Conservation (phyloP, 1,284 basidiomycete genomes). For the Ceratobasidium theobromae region DNA sequence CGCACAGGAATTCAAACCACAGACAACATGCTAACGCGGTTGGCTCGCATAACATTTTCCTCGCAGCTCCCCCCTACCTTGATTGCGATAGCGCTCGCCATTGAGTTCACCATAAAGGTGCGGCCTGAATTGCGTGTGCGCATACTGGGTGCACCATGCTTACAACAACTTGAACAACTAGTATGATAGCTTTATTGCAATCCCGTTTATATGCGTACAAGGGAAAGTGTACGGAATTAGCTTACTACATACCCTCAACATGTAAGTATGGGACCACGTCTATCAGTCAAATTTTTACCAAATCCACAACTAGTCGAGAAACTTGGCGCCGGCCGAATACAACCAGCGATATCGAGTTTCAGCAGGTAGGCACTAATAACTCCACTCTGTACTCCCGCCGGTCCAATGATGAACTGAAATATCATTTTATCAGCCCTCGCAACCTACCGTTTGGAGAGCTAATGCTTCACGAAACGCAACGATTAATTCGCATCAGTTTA, state of each 20-base stretch:
- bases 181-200: slow-evolving; percentile 30
- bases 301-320: slow-evolving; percentile 14
- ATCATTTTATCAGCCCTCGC: background rate
- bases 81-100: slow-evolving; percentile 25
- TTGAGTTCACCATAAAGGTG: slow-evolving; percentile 26
- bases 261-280: background rate
- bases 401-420: no score
- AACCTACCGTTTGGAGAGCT: slow-evolving; percentile 12
- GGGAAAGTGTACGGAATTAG: slow-evolving; percentile 28
- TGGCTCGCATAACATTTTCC: slow-evolving; percentile 8
- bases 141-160: background rate
- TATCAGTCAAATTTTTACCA: background rate
- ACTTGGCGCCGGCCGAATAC: slow-evolving; percentile 14
- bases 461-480: background rate
- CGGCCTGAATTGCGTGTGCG: background rate
- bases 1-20: slow-evolving; percentile 7
- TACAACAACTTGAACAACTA: background rate
- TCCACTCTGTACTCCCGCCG: background rate
- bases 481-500: background rate
- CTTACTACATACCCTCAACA: slow-evolving; percentile 25
- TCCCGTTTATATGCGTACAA: slow-evolving; percentile 31
- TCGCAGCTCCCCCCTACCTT: slow-evolving; percentile 30
- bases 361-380: background rate
- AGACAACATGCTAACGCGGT: background rate
- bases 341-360: slow-evolving; percentile 17